These are phyloP conservation scores for Boletus reticuloceps DNA, from an alignment of 768 basidiomycete genomes.

Conservation along the genomic window DNA sequence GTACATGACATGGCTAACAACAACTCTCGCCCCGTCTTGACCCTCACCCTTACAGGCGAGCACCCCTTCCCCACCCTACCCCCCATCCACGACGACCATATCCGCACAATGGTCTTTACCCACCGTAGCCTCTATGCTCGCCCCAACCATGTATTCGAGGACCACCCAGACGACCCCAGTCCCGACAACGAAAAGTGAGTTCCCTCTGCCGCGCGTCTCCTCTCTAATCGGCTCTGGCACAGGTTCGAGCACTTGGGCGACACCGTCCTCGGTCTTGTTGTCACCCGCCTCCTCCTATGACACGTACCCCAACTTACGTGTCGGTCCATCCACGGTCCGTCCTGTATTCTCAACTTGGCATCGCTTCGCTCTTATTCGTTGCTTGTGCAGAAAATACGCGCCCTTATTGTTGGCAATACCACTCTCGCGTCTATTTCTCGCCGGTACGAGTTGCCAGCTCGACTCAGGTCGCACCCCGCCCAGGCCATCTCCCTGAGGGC, in stretches of 20 bases:
- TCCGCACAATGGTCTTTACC: conserved; percentile 63
- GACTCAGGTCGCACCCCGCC: conserved; percentile 63
- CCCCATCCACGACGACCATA: conserved; percentile 42
- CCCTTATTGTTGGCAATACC: conserved; percentile 69
- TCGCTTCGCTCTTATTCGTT: not conserved
- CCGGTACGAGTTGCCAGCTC: conserved; percentile 60
- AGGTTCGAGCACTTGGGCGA: conserved; percentile 81
- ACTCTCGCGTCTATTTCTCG: conserved; percentile 72
- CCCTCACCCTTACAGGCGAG: conserved; percentile 31
- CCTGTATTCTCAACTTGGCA: not conserved
- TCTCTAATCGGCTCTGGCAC: not conserved
- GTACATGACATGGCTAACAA: conserved; percentile 1
- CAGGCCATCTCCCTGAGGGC: conserved; percentile 70
- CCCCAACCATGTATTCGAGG: conserved; percentile 75
- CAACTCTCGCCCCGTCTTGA: conserved; percentile 4
- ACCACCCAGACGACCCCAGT: conserved; percentile 64
- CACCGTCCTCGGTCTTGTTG: conserved; percentile 62
- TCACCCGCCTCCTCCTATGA: conserved; percentile 64
- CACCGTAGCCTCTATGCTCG: conserved; percentile 71
- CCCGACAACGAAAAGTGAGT: conserved; percentile 81
- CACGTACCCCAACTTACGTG: conserved; percentile 65
- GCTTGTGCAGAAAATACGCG: conserved; percentile 65
- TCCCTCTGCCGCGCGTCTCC: not conserved
- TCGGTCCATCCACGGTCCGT: conserved; percentile 70
- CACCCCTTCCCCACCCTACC: conserved; percentile 56